Evolutionary conservation across 176 grass and related monocot genomes (phyloP).

Genomic region (Rhynchospora pubera): DNA sequence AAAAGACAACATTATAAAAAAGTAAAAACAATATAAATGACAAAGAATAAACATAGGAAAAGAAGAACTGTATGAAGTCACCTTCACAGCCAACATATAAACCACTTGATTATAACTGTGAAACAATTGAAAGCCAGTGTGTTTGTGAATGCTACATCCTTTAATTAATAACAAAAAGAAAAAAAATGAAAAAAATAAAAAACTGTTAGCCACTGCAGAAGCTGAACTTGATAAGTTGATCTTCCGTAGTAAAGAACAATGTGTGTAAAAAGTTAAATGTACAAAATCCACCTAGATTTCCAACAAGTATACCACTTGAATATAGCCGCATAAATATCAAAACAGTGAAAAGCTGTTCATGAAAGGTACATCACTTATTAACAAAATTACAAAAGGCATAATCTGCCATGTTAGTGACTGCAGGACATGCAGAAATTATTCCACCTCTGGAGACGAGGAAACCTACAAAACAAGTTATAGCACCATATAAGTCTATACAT

Average conservation of each 20-base stretch:
- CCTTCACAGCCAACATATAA: not conserved
- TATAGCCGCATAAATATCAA: not conserved
- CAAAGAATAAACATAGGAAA: not conserved
- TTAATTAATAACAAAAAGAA: not conserved
- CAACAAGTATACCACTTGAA: not conserved
- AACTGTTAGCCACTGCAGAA: not conserved
- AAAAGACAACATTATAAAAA: not conserved
- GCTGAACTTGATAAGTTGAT: not conserved
- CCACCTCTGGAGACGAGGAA: not conserved
- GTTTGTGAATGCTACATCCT: not conserved
- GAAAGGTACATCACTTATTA: not conserved
- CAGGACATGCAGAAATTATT: not conserved
- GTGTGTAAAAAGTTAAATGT: not conserved
- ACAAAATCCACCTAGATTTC: not conserved
- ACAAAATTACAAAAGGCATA: slow-evolving; percentile 3
- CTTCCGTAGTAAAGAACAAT: not conserved
- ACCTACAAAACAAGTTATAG: not conserved
- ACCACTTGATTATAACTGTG: not conserved
- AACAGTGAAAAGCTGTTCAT: not conserved
- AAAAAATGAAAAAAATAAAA: too few relatives aligned
- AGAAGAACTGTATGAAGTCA: not conserved
- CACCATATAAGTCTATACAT: not conserved
- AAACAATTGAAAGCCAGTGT: not conserved
- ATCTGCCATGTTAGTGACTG: not conserved
- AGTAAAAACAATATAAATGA: not conserved